A percentile compares a stretch with the other conserved stretches of the same genome.
These are phyloP conservation scores for Candida loeiensis DNA, from an alignment of 805 yeast species.

Conservation along the genomic window DNA sequence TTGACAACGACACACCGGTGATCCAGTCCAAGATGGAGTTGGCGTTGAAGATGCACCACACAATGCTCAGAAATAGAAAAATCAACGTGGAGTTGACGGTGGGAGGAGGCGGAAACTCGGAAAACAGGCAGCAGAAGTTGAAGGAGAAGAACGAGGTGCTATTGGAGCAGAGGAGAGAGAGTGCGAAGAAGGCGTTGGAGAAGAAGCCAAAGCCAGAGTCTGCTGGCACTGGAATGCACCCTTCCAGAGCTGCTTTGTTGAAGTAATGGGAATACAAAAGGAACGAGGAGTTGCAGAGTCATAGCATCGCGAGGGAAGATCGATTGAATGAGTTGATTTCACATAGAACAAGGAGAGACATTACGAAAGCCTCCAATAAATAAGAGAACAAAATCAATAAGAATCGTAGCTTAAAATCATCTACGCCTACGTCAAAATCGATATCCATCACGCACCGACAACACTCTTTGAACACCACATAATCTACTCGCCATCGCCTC, in stretches of 20 bases:
- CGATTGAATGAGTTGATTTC: no score
- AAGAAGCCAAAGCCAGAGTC: slow-evolving; percentile 33
- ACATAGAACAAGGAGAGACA: no score
- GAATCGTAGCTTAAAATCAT: no score
- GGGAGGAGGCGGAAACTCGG: slow-evolving; percentile 95
- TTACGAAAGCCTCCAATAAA: no score
- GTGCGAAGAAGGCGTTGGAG: slow-evolving; percentile 41
- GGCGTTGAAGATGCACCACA: slow-evolving; percentile 82
- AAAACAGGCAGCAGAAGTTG: slow-evolving; percentile 61
- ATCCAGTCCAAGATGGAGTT: slow-evolving; percentile 78
- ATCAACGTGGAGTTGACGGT: slow-evolving; percentile 96
- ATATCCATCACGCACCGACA: no score
- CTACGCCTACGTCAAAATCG: no score
- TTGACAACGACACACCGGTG: slow-evolving; percentile 52
- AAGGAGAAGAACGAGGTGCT: slow-evolving; percentile 75
- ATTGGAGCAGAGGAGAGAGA: slow-evolving; percentile 62
- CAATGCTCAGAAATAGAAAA: slow-evolving; percentile 62
- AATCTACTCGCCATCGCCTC: no score
- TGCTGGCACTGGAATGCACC: slow-evolving; percentile 48
- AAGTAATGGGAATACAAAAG: no score
- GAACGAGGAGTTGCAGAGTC: no score
- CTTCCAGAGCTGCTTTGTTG: slow-evolving; percentile 58
- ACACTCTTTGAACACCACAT: no score
- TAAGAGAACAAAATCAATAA: no score
- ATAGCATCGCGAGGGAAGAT: no score